Evolutionary conservation across 2,329 filamentous ascomycete genomes (phyloP), one percentile per base, ranked within the genome.

Genomic region (Colletotrichum caudatum): DNA sequence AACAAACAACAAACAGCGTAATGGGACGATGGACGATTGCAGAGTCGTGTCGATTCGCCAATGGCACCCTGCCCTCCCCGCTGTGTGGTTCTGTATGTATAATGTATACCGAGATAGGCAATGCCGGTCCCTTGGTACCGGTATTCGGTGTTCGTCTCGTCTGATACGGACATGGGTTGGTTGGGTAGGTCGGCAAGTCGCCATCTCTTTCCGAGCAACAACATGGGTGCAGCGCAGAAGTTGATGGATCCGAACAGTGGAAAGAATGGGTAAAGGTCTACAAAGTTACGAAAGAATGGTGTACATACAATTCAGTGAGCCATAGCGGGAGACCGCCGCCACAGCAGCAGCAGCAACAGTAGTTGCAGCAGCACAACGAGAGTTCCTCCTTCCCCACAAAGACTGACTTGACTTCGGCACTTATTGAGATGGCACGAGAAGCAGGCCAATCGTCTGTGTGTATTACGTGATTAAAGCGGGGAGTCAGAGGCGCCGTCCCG

Each of bases 21-120:
- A 37, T 14, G 9, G 29, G 29, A 29, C 29, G 23, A 39, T 46
- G 46, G n/a, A 14, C 26, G 60, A 5, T n/a, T 12, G 60, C 35
- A 41, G 60, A 35, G 35, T 63, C 60, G 50, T 46, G n/a, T 54
- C 35, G 48, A 33, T 54, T 64, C 61, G 61, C 53, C 18, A 23
- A 56, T 12, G 5, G 16, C 48, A 53, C 61, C 37, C 37, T 35
- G 33, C 16, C 23, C 37, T 23, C 16, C 23, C 37, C 20, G n/a
- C n/a, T 8, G 8, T 5, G 33, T 53, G 37, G 8, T 56, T 46
- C 26, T 44, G 50, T 23, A 9, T 4, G 29, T 29, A 29, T 29
- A 29, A 9, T 4, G 29, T 29, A 29, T 29, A 29, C 29, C 3
- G 3, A n/a, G 46, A n/a, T 4, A 48, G 46, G 46, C n/a, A 56